Percentiles rank a stretch among this genome's conserved stretches.
These are phyloP conservation scores for Gonapodya prolifera DNA, from an alignment of 192 early-diverging fungal species.

Conservation along the genomic window DNA sequence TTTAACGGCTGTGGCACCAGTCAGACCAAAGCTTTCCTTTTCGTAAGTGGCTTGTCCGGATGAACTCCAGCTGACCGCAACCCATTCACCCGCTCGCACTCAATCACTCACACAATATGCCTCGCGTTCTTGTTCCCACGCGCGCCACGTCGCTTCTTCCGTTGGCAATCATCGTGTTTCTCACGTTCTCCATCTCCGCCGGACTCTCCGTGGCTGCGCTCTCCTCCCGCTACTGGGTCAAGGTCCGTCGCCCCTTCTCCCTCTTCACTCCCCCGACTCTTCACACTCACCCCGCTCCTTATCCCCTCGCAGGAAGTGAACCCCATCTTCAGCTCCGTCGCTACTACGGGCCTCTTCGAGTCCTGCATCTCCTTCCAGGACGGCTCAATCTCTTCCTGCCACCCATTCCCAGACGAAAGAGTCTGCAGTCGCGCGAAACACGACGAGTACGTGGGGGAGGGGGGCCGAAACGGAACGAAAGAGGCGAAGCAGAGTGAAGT, in stretches of 20 bases:
- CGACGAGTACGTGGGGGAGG: background rate
- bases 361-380: background rate
- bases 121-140: background rate
- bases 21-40: too few relatives aligned
- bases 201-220: background rate
- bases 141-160: background rate
- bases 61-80: too few relatives aligned
- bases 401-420: background rate
- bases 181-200: background rate
- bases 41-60: too few relatives aligned
- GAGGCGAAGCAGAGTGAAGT: too few relatives aligned
- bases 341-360: background rate
- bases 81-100: too few relatives aligned
- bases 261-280: too few relatives aligned
- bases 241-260: background rate
- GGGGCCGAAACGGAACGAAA: too few relatives aligned
- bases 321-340: background rate
- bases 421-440: too few relatives aligned
- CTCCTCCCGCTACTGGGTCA: background rate
- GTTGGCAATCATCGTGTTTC: background rate
- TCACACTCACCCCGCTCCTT: too few relatives aligned
- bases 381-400: background rate
- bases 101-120: background rate
- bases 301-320: background rate
- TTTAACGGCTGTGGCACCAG: too few relatives aligned